phyloP scores from a whole-genome alignment of 1,284 basidiomycete species.

The Irpex sp. region DNA sequence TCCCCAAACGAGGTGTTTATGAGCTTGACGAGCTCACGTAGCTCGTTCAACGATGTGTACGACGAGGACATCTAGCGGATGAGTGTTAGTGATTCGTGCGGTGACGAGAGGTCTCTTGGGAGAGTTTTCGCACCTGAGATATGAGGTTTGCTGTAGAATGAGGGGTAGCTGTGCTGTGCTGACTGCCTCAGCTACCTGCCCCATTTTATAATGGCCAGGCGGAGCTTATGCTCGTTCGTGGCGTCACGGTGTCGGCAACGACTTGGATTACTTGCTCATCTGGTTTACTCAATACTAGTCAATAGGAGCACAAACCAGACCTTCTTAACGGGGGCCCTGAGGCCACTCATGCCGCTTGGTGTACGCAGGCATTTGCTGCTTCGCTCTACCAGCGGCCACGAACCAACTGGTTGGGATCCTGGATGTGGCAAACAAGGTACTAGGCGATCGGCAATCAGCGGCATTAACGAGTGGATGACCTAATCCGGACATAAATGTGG shows the following conservation, averaged over 20 bases:
- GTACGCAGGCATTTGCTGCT: background rate
- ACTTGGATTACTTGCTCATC: background rate
- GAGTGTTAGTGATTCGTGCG: background rate
- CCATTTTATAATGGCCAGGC: too few relatives aligned
- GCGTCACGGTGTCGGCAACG: background rate
- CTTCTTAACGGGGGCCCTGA: too few relatives aligned
- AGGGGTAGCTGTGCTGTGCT: too few relatives aligned
- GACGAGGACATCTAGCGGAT: background rate
- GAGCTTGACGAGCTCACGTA: constrained; percentile 3
- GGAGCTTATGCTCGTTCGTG: background rate
- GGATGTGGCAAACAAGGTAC: background rate
- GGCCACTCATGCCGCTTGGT: background rate
- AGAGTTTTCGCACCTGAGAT: too few relatives aligned
- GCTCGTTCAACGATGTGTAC: background rate
- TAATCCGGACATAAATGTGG: background rate
- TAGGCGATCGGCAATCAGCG: background rate
- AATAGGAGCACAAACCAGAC: background rate
- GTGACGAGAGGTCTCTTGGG: too few relatives aligned
- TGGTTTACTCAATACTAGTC: background rate
- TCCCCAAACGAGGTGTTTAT: background rate
- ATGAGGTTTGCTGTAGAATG: too few relatives aligned
- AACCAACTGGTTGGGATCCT: too few relatives aligned
- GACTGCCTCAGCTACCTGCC: too few relatives aligned
- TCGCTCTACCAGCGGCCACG: too few relatives aligned
- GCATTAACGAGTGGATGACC: background rate